Conservation (phyloP, 441 rosid genomes). For the Brassica hybrid region DNA sequence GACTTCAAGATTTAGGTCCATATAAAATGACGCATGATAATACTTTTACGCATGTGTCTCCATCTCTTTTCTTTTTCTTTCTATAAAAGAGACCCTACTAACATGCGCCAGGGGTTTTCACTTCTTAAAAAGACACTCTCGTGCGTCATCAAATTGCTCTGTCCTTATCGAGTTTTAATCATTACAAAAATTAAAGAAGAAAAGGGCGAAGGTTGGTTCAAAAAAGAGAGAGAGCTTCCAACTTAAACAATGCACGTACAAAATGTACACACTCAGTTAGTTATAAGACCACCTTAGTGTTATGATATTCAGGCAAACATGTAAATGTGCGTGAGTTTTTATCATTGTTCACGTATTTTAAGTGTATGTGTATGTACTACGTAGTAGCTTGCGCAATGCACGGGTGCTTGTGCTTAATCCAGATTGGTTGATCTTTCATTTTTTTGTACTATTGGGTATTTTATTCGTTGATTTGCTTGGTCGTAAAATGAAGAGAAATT, state of each 20-base stretch:
- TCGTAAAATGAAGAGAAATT: no score
- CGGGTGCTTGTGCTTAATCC: neutral
- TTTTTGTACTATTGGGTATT: neutral
- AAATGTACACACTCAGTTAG: neutral
- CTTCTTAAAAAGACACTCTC: slow-evolving; percentile 26
- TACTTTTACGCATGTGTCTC: slow-evolving; percentile 41
- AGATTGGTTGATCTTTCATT: neutral
- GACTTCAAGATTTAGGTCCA: slow-evolving; percentile 36
- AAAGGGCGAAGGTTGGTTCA: slow-evolving; percentile 7
- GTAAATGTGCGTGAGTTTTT: neutral
- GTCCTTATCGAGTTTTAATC: slow-evolving; percentile 19
- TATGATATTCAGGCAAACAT: neutral
- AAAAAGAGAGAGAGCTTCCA: slow-evolving; percentile 11
- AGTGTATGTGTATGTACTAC: neutral
- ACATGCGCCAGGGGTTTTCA: slow-evolving; percentile 45
- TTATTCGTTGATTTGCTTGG: neutral
- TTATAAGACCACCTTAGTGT: neutral
- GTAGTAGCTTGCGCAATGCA: slow-evolving; percentile 1
- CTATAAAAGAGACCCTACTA: slow-evolving; percentile 39
- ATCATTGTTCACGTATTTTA: neutral
- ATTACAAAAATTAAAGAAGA: slow-evolving; percentile 18
- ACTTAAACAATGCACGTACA: neutral
- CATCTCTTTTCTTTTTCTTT: slow-evolving; percentile 9
- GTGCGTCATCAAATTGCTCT: slow-evolving; percentile 33
- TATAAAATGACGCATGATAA: slow-evolving; percentile 42